These are phyloP conservation scores for Maudiozyma saulgeensis DNA, from an alignment of 805 yeast species.

Conservation along the genomic window DNA sequence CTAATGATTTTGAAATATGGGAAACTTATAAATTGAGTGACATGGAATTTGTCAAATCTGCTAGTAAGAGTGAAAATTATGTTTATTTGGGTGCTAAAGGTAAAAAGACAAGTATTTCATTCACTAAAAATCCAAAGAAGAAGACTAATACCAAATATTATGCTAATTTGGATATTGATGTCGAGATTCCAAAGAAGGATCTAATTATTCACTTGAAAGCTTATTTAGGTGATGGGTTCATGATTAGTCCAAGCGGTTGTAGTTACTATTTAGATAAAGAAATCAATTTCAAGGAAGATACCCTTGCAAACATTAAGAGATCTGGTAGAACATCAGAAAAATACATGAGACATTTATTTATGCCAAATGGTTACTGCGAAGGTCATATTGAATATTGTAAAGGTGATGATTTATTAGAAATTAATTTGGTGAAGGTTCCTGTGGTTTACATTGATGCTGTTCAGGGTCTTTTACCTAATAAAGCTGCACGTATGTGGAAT, in stretches of 20 bases:
- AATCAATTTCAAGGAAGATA: not conserved
- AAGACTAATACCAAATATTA: slow-evolving; percentile 1
- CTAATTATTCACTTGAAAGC: slow-evolving; percentile 15
- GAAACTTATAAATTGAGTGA: slow-evolving; percentile 36
- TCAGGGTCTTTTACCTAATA: slow-evolving; percentile 89
- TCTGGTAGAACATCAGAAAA: slow-evolving; percentile 32
- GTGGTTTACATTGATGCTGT: slow-evolving; percentile 77
- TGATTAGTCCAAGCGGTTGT: slow-evolving; percentile 68
- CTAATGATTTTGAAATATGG: slow-evolving; percentile 34
- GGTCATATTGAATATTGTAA: slow-evolving; percentile 40
- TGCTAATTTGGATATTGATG: slow-evolving; percentile 10
- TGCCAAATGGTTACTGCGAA: slow-evolving; percentile 62
- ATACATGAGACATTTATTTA: slow-evolving; percentile 60
- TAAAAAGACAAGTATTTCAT: slow-evolving; percentile 13
- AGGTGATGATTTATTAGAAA: slow-evolving; percentile 3
- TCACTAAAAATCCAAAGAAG: slow-evolving; percentile 5
- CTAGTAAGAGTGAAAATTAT: slow-evolving; percentile 9
- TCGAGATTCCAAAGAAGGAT: slow-evolving; percentile 8
- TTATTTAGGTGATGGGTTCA: slow-evolving; percentile 42
- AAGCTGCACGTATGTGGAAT: slow-evolving; percentile 84
- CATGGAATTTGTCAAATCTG: slow-evolving; percentile 2
- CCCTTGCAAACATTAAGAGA: slow-evolving; percentile 47
- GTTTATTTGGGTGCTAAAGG: slow-evolving; percentile 10
- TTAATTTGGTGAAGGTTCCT: slow-evolving; percentile 27
- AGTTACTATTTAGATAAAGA: slow-evolving; percentile 56